Base-by-base conservation (phyloP, 441 rosid species). In the Gossypium gossypioides region DNA sequence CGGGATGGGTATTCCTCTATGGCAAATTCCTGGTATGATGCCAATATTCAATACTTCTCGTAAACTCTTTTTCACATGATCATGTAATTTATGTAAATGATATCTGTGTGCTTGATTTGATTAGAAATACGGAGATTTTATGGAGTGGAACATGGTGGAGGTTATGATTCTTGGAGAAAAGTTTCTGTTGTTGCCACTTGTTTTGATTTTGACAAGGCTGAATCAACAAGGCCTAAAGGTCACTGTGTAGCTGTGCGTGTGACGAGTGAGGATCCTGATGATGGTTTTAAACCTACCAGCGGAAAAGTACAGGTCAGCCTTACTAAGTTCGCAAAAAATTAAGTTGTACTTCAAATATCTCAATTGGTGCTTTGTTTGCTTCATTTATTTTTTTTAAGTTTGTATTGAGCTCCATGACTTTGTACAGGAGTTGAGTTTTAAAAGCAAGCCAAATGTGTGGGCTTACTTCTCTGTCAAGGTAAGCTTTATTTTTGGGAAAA, bases 361-460 rank as follows among this genome's bases (percentile, higher is more conserved):
- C 44, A 51, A 7, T 73, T 76, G 67, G 10, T 24, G 9, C 7
- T 63, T 40, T 40, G 10, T 40, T 40, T 40, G 63, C 68, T 75
- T 64, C 9, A 50, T 27, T 58, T 6, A 13, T 37, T 75, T 70
- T n/a, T 74, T 19, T 42, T 63, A 55, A 50, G 76, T 22, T 25
- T 52, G 72, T 68, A 19, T 64, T 44, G 55, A 67, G 32, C 74
- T 73, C 18, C 60, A 59, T 72, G 64, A 74, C 72, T 68, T 75
- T 81, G 76, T 80, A 69, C 97, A 96, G 98, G 99, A 96, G 72
- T 86, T 96, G 79, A 90, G 85, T 83, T 96, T 96, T 81, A 93
- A 96, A 85, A 96, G 99, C 92, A 96, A 96, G 88, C 99, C 99
- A 78, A 96, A 96, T 80, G 97, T 89, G 81, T 96, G 98, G 99